A percentile compares a stretch with the other conserved stretches of the same genome.
These are phyloP conservation scores for Hebeloma cylindrosporum DNA, from an alignment of 768 basidiomycete genomes.

Conservation along the genomic window DNA sequence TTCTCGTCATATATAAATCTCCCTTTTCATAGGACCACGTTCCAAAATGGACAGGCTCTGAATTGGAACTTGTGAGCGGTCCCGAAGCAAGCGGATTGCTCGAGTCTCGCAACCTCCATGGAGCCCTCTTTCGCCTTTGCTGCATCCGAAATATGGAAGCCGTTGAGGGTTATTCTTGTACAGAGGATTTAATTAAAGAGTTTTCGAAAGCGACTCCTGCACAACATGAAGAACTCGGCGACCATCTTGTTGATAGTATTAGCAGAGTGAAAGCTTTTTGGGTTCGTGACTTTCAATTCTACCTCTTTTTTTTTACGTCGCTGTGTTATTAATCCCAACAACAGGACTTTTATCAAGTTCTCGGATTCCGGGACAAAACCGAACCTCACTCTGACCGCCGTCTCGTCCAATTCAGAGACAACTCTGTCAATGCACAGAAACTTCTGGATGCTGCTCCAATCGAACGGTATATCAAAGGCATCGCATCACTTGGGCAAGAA, in stretches of 20 bases:
- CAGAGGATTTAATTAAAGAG: neutral
- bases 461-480: constrained; percentile 4
- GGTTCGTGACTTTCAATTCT: neutral
- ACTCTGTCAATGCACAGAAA: neutral
- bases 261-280: constrained; percentile 1
- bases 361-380: neutral
- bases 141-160: too few relatives aligned
- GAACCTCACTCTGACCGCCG: neutral
- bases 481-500: neutral
- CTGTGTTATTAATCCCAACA: too few relatives aligned
- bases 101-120: neutral
- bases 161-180: neutral
- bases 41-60: neutral
- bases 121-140: neutral
- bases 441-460: neutral
- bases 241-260: neutral
- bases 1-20: neutral
- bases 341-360: constrained; percentile 6
- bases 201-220: neutral
- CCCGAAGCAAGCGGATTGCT: neutral
- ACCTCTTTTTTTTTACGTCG: neutral
- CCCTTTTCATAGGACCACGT: neutral
- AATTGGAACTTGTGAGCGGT: too few relatives aligned
- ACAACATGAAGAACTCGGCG: neutral
- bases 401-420: neutral